These are phyloP conservation scores for Kandelia obovata DNA, from an alignment of 345 rosid species.

Conservation along the genomic window DNA sequence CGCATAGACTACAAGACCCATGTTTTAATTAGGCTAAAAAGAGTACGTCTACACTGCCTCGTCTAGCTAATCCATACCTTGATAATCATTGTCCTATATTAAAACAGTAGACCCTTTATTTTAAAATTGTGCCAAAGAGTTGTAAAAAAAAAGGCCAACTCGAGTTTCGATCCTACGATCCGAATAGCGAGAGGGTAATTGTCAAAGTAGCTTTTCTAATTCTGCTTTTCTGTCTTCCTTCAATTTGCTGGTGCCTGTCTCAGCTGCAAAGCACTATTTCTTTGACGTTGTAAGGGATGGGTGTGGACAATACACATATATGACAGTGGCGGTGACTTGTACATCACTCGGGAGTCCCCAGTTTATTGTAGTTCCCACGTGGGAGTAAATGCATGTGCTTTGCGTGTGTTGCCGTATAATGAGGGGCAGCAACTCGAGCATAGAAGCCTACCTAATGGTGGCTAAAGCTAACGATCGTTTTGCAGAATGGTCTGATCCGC, in stretches of 20 bases:
- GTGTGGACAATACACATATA: no score
- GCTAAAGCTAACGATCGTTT: no score
- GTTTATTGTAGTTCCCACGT: no score
- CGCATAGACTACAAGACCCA: conserved; percentile 38
- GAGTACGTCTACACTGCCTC: conserved; percentile 26
- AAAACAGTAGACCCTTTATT: conserved; percentile 4
- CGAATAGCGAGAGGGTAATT: conserved; percentile 7
- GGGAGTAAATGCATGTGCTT: no score
- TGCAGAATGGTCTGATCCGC: no score
- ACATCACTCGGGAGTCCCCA: no score
- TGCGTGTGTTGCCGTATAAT: no score
- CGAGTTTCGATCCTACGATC: no score
- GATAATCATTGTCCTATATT: conserved; percentile 9
- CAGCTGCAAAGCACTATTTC: conserved; percentile 8
- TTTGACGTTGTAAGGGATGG: background rate
- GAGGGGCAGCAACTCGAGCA: no score
- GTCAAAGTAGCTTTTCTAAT: conserved; percentile 26
- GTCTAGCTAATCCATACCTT: conserved; percentile 15
- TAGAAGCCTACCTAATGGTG: no score
- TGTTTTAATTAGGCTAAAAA: conserved; percentile 23
- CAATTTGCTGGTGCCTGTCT: conserved; percentile 23
- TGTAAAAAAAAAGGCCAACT: conserved; percentile 13
- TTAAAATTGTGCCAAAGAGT: background rate
- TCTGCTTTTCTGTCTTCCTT: conserved; percentile 25
- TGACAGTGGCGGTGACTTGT: no score